A percentile compares a stretch with the other conserved stretches of the same genome.
phyloP scores from a whole-genome alignment of 148 eudicot genomes.

The Suaeda aralocaspica region DNA sequence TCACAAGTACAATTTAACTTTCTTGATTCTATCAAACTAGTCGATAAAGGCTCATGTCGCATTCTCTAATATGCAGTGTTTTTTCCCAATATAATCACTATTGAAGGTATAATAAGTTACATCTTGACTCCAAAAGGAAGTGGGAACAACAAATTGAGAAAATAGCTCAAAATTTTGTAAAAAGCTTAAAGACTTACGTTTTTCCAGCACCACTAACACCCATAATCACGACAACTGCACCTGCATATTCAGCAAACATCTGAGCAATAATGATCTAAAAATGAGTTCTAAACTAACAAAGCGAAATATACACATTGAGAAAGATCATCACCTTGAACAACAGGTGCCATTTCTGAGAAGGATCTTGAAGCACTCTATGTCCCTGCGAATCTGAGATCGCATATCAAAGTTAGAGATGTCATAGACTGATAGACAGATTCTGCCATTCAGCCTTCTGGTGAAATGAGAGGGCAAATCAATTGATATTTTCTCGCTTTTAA shows the following conservation, averaged over 20 bases:
- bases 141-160: background rate
- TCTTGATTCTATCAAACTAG: too few relatives aligned
- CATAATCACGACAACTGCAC: slow-evolving; percentile 62
- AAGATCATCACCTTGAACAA: slow-evolving; percentile 21
- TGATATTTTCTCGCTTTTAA: too few relatives aligned
- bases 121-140: background rate
- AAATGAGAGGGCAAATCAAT: background rate
- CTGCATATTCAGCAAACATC: slow-evolving; percentile 27
- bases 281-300: too few relatives aligned
- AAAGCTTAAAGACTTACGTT: slow-evolving; percentile 49
- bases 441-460: background rate
- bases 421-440: background rate
- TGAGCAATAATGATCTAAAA: background rate
- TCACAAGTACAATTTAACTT: too few relatives aligned
- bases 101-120: background rate
- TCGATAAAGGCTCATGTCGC: background rate
- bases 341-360: slow-evolving; percentile 17
- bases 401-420: background rate
- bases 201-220: slow-evolving; percentile 96
- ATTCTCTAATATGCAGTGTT: background rate
- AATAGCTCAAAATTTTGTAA: background rate
- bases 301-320: background rate
- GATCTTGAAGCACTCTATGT: slow-evolving; percentile 5
- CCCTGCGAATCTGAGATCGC: slow-evolving; percentile 24
- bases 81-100: background rate